Evolutionary conservation across 2,329 filamentous ascomycete species (phyloP).

Genomic region (Apiospora pterosperma): DNA sequence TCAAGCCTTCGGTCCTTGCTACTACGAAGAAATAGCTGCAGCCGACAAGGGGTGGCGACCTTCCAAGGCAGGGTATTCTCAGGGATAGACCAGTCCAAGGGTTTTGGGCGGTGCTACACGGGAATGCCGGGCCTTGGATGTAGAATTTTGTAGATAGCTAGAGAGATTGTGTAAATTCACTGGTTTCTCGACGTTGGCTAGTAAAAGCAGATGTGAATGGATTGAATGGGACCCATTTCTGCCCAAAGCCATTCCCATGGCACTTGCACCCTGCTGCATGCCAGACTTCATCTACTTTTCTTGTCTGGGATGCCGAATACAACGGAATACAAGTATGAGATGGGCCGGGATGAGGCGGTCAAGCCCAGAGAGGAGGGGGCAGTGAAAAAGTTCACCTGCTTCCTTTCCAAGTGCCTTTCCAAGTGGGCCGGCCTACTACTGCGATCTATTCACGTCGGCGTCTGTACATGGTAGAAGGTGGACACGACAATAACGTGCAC

Average conservation of each 20-base stretch:
- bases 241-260: neutral
- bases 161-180: neutral
- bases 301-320: neutral
- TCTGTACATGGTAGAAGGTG: neutral
- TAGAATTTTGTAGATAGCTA: neutral
- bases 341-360: neutral
- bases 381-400: neutral
- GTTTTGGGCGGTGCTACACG: neutral
- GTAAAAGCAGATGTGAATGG: neutral
- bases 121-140: neutral
- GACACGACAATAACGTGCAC: neutral
- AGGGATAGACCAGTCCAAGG: neutral
- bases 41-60: neutral
- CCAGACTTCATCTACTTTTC: neutral
- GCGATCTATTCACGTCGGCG: neutral
- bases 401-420: constrained; percentile 1
- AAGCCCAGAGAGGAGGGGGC: neutral
- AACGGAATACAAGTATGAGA: neutral
- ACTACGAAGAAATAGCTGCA: no score
- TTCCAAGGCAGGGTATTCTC: neutral
- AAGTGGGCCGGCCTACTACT: neutral
- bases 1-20: no score
- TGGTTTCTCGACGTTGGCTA: neutral
- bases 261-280: neutral
- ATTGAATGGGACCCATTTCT: neutral